Base-by-base conservation (phyloP, 179 eudicot species). In the Patellifolia procumbens region DNA sequence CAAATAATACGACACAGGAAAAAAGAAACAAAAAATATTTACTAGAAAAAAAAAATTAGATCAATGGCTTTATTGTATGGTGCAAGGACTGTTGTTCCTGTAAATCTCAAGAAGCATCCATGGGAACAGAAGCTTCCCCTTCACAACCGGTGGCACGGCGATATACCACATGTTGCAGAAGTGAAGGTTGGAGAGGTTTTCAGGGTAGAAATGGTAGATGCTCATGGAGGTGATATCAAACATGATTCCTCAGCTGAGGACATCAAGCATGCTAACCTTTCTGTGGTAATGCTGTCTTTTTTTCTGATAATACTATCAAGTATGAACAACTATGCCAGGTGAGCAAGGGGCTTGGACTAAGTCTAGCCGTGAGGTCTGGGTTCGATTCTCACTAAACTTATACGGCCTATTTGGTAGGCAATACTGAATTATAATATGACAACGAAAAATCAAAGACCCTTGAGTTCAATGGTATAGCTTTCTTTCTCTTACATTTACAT, bases 21-120 rank as follows among this genome's bases (percentile, higher is more conserved):
- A n/a, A n/a, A n/a, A n/a, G n/a, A n/a, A n/a, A n/a, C n/a, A n/a
- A n/a, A n/a, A n/a, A n/a, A n/a, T n/a, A n/a, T n/a, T n/a, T n/a
- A n/a, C n/a, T n/a, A n/a, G n/a, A n/a, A n/a, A n/a, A n/a, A n/a
- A n/a, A n/a, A n/a, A 59, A 13, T 46, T 39, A n/a, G 43, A 20
- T 55, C 46, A 69, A 81, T 81, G 77, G 62, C 74, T 9, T 45
- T 61, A 53, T 37, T 31, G 2, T 52, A 43, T 37, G 90, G 97
- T 76, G 75, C 91, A 45, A 86, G 85, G 64, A 62, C 85, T 34
- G 86, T 87, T 6, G 78, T 86, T 60, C 78, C 83, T 11, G 81
- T 88, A 70, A 88, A 90, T 67, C 24, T 84, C 1, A 70, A 70
- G 68, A 82, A 70, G 78, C 64, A 71, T 28, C 59, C 77, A 56